Evolutionary conservation across 2,329 filamentous ascomycete species (phyloP), one percentile per base, ranked within the genome.

Genomic region (Talaromyces atroroseus): DNA sequence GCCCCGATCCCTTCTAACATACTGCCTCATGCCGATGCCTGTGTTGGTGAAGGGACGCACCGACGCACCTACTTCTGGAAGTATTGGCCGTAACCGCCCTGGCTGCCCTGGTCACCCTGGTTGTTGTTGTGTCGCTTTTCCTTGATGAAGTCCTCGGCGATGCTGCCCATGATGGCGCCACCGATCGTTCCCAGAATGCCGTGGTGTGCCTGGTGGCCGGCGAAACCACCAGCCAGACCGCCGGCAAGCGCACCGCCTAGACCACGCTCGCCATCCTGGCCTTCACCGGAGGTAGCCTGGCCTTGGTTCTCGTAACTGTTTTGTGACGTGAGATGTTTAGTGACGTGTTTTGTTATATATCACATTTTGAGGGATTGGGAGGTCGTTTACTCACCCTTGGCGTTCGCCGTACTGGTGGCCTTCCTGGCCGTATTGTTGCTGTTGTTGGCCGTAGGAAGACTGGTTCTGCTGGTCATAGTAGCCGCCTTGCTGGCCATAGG

Each of bases 111-210:
- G 18, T n/a, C n/a, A n/a, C 57, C 59, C 34, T 65, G 58, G 45
- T 61, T 56, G 40, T 61, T 56, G 40, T 70, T 61, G 6, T 75
- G 64, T 60, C 73, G 23, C 60, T 70, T 71, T 61, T 74, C 67
- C 67, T 76, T 74, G 68, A 76, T 76, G 52, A 71, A 59, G 55
- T 78, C 76, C 61, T 79, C 73, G 5, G 74, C 68, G 53, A 77
- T 66, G 59, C 71, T 74, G 49, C 76, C 76, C 7, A 75, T 67
- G 59, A 78, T 74, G 32, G 76, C 76, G 44, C 76, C 76, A 58
- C 75, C 76, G 44, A 79, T 68, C 5, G 76, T 71, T 58, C 76
- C 76, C 51, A 79, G 70, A 63, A 79, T 66, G 29, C 76, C 76
- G 65, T 78, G 76, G 60, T 74, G 68, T 60, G 71, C 74, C 65